Evolutionary conservation across 768 basidiomycete genomes (phyloP).

Genomic region (Strobilomyces echinocephalus): DNA sequence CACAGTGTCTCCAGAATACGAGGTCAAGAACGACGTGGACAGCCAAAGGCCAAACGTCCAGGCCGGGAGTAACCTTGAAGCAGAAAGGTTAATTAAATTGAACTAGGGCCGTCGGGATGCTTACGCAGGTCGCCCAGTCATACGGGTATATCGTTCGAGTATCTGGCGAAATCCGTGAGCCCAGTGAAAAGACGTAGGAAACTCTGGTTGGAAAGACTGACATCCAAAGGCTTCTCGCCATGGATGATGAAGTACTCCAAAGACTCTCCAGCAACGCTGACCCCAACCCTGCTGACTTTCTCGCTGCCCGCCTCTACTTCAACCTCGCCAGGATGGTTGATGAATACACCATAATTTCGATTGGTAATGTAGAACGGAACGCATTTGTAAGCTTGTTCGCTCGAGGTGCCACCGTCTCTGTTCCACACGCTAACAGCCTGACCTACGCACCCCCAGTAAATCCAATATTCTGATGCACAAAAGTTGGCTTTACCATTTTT

Average conservation of each 20-base stretch:
- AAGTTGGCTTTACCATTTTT: conserved; percentile 58
- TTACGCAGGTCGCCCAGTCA: conserved; percentile 19
- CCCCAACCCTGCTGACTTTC: conserved; percentile 59
- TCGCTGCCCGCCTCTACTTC: conserved; percentile 70
- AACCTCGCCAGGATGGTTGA: conserved; percentile 73
- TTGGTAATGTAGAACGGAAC: conserved; percentile 69
- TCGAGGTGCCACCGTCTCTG: conserved; percentile 70
- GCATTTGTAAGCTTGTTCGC: conserved; percentile 63
- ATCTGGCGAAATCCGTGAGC: conserved; percentile 9
- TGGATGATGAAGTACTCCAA: conserved; percentile 72
- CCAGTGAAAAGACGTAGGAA: background rate
- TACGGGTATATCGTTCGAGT: conserved; percentile 18
- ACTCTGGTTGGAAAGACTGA: background rate
- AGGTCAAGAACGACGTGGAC: conserved; percentile 72
- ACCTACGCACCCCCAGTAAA: conserved; percentile 30
- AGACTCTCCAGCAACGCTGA: conserved; percentile 56
- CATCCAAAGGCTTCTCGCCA: conserved; percentile 59
- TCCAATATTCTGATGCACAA: conserved; percentile 16
- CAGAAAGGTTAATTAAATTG: background rate
- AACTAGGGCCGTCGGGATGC: background rate
- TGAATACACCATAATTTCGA: conserved; percentile 68
- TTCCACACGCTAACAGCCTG: conserved; percentile 66
- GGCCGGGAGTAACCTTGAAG: conserved; percentile 56
- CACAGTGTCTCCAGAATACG: conserved; percentile 64
- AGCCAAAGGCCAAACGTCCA: conserved; percentile 81